phyloP scores from a whole-genome alignment of 1,139 yeast species.

The Nakaseomyces kungkrabaensis region DNA sequence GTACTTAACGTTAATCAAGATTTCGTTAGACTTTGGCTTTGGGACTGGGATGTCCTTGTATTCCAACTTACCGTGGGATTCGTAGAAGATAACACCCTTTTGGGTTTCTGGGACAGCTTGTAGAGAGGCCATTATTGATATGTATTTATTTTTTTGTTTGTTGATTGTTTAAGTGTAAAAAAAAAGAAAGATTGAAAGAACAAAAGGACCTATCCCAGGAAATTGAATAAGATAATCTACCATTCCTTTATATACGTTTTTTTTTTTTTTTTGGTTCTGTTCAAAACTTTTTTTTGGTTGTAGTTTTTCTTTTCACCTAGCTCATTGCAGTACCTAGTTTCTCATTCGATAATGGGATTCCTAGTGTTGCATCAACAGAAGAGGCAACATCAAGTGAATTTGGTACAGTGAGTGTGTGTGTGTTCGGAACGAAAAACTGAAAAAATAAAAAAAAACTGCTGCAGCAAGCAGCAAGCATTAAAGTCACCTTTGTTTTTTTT shows the following conservation, averaged over 20 bases:
- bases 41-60: conserved; percentile 52
- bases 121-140: conserved; percentile 14
- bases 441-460: too few species aligned
- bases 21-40: conserved; percentile 46
- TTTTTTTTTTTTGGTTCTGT: neutral
- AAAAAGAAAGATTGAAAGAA: neutral
- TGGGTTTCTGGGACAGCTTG: conserved; percentile 33
- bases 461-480: too few species aligned
- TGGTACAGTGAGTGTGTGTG: too few species aligned
- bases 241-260: neutral
- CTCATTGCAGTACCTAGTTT: too few species aligned
- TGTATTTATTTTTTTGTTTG: neutral
- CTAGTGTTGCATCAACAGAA: too few species aligned
- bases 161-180: neutral
- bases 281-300: too few species aligned
- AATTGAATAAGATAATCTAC: neutral
- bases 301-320: too few species aligned
- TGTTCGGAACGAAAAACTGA: too few species aligned
- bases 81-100: conserved; percentile 41
- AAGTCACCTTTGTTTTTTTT: too few species aligned
- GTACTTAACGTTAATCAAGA: conserved; percentile 49
- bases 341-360: too few species aligned
- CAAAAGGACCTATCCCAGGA: too few species aligned
- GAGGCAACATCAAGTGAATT: too few species aligned
- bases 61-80: conserved; percentile 37